Evolutionary conservation across 2,329 filamentous ascomycete genomes (phyloP).

Genomic region (Cladosporium sp.): DNA sequence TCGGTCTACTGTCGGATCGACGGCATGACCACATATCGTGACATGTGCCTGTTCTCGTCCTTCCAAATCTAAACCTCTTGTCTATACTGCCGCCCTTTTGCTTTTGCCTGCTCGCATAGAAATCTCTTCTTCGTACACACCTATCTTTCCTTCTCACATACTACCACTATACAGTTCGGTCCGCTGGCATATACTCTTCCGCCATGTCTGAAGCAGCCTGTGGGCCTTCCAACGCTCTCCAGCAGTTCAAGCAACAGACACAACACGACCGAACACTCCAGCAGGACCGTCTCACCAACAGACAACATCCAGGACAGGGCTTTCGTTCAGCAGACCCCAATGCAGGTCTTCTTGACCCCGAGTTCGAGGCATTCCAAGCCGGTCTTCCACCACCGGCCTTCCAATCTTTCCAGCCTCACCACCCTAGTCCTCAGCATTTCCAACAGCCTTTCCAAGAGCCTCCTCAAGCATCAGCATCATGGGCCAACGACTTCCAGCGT

Average conservation of each 20-base stretch:
- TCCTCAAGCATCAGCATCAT: constrained; percentile 32
- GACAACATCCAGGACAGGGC: constrained; percentile 46
- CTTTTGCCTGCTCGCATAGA: neutral
- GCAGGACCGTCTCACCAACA: constrained; percentile 61
- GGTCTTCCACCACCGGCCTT: constrained; percentile 40
- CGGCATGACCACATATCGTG: neutral
- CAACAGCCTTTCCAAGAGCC: constrained; percentile 7
- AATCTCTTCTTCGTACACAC: neutral
- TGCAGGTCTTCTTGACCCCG: constrained; percentile 55
- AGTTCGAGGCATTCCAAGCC: constrained; percentile 66
- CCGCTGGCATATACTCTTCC: too few species aligned
- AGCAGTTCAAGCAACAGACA: constrained; percentile 66
- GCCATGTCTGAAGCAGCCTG: constrained; percentile 65
- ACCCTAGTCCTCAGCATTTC: constrained; percentile 20
- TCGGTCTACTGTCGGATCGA: neutral
- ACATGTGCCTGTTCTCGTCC: neutral
- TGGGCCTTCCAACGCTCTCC: constrained; percentile 69
- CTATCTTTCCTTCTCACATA: neutral
- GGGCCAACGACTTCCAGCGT: constrained; percentile 48
- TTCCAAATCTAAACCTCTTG: too few species aligned
- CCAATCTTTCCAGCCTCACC: constrained; percentile 33
- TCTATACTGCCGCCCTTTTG: neutral
- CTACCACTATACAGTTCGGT: too few species aligned
- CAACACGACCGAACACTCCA: constrained; percentile 65
- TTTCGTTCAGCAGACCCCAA: constrained; percentile 57